Evolutionary conservation across 768 basidiomycete genomes (phyloP).

Genomic region (Gloeophyllum trabeum): DNA sequence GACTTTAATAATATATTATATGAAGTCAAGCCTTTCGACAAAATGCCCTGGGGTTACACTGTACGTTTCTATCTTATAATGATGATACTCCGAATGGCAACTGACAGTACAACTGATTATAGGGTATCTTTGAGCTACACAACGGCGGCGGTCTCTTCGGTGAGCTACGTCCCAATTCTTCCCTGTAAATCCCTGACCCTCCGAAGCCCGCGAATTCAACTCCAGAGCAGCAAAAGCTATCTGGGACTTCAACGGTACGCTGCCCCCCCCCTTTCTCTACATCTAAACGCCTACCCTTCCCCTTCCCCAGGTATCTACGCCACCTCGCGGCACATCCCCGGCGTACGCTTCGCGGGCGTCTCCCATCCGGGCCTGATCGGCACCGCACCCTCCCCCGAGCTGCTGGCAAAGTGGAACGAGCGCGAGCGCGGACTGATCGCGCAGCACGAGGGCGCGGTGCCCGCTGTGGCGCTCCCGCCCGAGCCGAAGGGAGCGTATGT

Average conservation of each 20-base stretch:
- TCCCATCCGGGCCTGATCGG: conserved; percentile 71
- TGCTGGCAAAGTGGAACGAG: conserved; percentile 65
- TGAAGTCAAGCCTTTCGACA: conserved; percentile 51
- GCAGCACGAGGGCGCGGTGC: conserved; percentile 36
- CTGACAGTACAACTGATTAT: background rate
- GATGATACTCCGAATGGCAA: background rate
- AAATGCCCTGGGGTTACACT: conserved; percentile 79
- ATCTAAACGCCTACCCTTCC: background rate
- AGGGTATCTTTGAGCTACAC: conserved; percentile 67
- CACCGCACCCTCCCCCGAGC: conserved; percentile 63
- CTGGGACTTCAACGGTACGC: conserved; percentile 62
- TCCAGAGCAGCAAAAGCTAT: conserved; percentile 69
- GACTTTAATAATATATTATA: too few species aligned
- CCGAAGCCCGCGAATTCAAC: conserved; percentile 54
- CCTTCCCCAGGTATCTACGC: conserved; percentile 46
- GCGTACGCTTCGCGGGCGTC: conserved; percentile 69
- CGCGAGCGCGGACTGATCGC: conserved; percentile 59
- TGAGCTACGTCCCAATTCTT: conserved; percentile 9
- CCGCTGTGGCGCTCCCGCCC: conserved; percentile 59
- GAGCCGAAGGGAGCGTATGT: conserved; percentile 50
- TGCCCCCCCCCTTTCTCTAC: background rate
- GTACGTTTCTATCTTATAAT: conserved; percentile 19
- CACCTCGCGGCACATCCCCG: conserved; percentile 66
- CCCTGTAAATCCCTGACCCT: background rate
- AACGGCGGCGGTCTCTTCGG: conserved; percentile 69